Base-by-base conservation (phyloP, 1,284 basidiomycete species). In the Pterula multifida region DNA sequence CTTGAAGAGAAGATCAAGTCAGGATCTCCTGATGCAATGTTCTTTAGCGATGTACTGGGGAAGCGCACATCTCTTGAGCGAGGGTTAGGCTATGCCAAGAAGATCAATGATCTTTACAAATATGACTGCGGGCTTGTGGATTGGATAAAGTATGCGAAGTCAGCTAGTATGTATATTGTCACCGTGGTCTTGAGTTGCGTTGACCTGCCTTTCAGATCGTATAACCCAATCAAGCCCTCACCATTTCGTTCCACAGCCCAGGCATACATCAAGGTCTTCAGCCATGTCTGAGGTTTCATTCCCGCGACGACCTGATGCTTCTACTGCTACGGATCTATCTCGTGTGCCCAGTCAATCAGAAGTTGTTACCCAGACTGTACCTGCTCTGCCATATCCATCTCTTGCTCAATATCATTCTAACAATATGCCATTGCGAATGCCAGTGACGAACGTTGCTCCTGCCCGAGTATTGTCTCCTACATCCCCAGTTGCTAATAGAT, bases 71-170 rank as follows among this genome's bases (percentile, higher is more conserved):
- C 85, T 0, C 61, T 80, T 2, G 92, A 95, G 60, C 73, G 91
- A 36, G 87, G 86, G 47, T 63, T 71, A 25, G 78, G 79, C 45
- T 96, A 95, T 60, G 85, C 87, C 4, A 67, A 70, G 54, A 91
- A 90, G 65, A 87, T 94, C 56, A 90, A 90, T 59, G 89, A 92
- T 58, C 65, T 95, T 19, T 76, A 79, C 46, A 68, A 72, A 53
- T 80, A 80, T 56, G 88, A 93, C 60, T 85, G 83, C 58, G 90
- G 92, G 17, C 63, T 95, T 53, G 68, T 69, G 13, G 81, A 85
- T 22, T 94, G 91, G 92, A 69, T 90, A 54, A n/a, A 51, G 54
- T 15, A 50, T 53, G 36, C 36, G 58, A 46, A 44, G 53, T 23
- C 53, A 52, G 21, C 35, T 45, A 23, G 22, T 39, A 12, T 26